Evolutionary conservation across 768 basidiomycete species (phyloP).

Genomic region (Calvatia gigantea): DNA sequence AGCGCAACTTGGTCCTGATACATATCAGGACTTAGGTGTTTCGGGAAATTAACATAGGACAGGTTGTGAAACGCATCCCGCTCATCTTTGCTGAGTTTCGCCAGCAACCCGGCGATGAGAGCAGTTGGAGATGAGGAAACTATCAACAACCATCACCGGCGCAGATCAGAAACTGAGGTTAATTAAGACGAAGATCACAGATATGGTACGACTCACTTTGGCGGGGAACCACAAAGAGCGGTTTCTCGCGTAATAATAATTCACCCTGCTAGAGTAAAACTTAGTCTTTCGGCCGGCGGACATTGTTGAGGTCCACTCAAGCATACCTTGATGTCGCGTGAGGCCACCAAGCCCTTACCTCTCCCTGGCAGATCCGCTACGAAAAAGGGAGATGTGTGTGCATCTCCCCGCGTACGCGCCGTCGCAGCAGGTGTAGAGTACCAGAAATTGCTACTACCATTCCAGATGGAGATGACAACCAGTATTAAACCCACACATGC

Average conservation of each 20-base stretch:
- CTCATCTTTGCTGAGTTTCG: conserved; percentile 26
- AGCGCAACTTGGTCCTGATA: conserved; percentile 47
- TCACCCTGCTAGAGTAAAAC: conserved; percentile 49
- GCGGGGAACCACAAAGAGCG: conserved; percentile 49
- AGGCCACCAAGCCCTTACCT: conserved; percentile 53
- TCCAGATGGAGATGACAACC: neutral
- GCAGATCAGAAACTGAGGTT: neutral
- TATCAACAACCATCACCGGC: conserved; percentile 17
- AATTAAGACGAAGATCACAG: conserved; percentile 1
- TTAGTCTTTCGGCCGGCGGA: neutral
- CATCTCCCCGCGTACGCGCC: neutral
- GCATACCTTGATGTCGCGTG: conserved; percentile 46
- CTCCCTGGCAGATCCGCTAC: conserved; percentile 51
- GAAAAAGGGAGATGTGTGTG: neutral
- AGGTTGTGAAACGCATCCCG: conserved; percentile 48
- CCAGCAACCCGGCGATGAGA: conserved; percentile 35
- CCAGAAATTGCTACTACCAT: neutral
- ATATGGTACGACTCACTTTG: conserved; percentile 32
- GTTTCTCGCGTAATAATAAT: conserved; percentile 49
- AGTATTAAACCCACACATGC: neutral
- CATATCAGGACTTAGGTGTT: conserved; percentile 30
- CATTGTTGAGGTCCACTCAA: neutral
- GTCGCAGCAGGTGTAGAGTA: neutral
- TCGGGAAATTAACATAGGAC: conserved; percentile 53
- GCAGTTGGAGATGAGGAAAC: conserved; percentile 43